Base-by-base conservation (phyloP, 2,329 filamentous ascomycete species). In the Raffaelea arxii region DNA sequence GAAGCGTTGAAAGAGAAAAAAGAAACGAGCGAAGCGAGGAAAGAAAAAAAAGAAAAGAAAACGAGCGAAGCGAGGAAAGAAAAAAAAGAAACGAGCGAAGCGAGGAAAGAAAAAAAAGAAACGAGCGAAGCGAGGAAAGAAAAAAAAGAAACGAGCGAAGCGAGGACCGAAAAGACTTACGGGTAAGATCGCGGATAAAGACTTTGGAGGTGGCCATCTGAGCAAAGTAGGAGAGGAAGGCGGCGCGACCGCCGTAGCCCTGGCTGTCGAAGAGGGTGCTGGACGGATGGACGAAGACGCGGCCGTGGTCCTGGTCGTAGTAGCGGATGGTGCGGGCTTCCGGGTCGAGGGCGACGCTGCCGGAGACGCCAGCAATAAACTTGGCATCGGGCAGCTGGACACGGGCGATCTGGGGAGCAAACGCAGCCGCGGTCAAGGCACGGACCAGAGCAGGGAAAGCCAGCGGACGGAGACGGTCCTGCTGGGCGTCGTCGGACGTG, bases 321-420 rank as follows among this genome's bases (percentile, higher is more conserved):
- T 90, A 98, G 61, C 89, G 92, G 65, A 98, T 96, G 3, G 84
- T 86, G 45, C 82, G 77, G 4, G 91, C 91, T 64, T 97, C 91
- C 0, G 91, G 91, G 59, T 98, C 92, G 6, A 96, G 73, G 61
- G 92, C 91, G 1, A 97, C 86, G 0, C 92, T 87, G 7, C 92
- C 92, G 1, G 87, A 86, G 52, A 94, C 78, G 3, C 86, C 88
- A 30, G 82, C 80, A 12, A 86, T 86, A 63, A 94, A 98, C 64
- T 96, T 97, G 70, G 94, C 94, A 66, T 95, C 88, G 0, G 92
- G 92, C 55, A 96, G 87, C 53, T 89, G 84, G 59, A 98, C 95
- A 45, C 90, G 80, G 14, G 89, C 89, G 53, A 96, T 80, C 64
- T 97, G 91, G 0, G 92, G 92, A 25, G 80, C 77, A 62, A 88